Evolutionary conservation across 352 stramenopile genomes (phyloP).

Genomic region (Globisporangium cystogenes): DNA sequence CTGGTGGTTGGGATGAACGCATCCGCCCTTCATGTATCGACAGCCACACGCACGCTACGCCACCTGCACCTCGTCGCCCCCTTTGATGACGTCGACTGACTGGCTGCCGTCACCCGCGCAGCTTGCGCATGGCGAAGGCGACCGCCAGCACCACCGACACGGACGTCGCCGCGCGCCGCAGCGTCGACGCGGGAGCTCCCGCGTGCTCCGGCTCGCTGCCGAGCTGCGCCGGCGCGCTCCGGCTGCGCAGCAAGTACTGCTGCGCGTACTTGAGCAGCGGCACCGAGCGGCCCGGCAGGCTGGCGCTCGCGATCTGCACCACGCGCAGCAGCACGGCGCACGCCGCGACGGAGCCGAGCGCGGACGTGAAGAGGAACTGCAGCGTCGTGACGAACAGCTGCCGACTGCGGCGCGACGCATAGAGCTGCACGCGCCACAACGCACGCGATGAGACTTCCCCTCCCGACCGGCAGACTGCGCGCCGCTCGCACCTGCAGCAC

Average conservation of each 20-base stretch:
- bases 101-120: slow-evolving; percentile 10
- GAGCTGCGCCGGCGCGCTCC: slow-evolving; percentile 14
- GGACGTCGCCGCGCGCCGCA: slow-evolving; percentile 30
- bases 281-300: slow-evolving; percentile 20
- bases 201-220: slow-evolving; percentile 1
- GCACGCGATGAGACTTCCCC: background rate
- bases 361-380: slow-evolving; percentile 52
- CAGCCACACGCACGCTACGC: background rate
- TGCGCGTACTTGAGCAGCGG: slow-evolving; percentile 31
- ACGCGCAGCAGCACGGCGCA: slow-evolving; percentile 46
- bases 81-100: no score
- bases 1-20: no score
- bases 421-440: slow-evolving; percentile 27
- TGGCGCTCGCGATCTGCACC: slow-evolving; percentile 37
- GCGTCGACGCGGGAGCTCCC: background rate
- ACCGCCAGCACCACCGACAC: slow-evolving; percentile 29
- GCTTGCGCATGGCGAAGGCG: slow-evolving; percentile 26
- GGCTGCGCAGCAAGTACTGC: slow-evolving; percentile 34
- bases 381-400: slow-evolving; percentile 49
- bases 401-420: slow-evolving; percentile 57
- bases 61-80: no score
- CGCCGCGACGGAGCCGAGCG: slow-evolving; percentile 62
- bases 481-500: slow-evolving; percentile 41
- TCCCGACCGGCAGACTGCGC: background rate
- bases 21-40: no score